A percentile compares a stretch with the other conserved stretches of the same genome.
Conservation (phyloP, 345 rosid genomes). For the Melaleuca quinquenervia region DNA sequence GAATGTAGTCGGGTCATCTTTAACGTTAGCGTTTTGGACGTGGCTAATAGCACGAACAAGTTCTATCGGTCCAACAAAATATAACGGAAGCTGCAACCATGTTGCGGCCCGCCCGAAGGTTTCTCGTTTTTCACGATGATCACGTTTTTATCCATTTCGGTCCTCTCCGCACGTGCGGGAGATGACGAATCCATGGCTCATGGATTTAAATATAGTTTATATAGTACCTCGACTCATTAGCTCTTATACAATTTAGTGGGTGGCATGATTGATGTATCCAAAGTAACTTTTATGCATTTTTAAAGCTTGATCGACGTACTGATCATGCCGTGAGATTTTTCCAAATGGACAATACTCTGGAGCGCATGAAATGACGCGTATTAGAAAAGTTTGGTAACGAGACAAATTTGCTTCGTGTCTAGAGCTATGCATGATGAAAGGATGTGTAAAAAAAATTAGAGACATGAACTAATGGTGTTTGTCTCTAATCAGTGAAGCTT, state of each 20-base stretch:
- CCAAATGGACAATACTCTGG: background rate
- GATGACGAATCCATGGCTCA: background rate
- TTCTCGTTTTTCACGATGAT: background rate
- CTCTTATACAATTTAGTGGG: background rate
- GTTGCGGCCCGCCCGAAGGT: background rate
- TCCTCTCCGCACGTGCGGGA: background rate
- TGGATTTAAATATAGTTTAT: background rate
- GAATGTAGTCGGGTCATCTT: background rate
- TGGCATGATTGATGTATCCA: background rate
- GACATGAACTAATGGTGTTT: background rate
- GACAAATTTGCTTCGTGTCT: background rate
- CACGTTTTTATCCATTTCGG: background rate
- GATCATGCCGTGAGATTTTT: background rate
- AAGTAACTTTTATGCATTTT: background rate
- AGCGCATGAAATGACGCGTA: background rate
- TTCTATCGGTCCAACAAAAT: background rate
- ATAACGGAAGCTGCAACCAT: background rate
- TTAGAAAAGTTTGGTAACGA: background rate
- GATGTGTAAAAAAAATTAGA: background rate
- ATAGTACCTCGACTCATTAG: rapidly evolving
- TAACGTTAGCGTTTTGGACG: background rate
- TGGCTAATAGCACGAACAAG: background rate
- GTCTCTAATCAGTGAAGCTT: background rate
- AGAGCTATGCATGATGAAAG: background rate
- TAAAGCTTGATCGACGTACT: rapidly evolving